Percentiles rank a stretch among this genome's conserved stretches.
Evolutionary conservation across 331 rosid genomes (phyloP).

Genomic region (Prunus yedoensis): DNA sequence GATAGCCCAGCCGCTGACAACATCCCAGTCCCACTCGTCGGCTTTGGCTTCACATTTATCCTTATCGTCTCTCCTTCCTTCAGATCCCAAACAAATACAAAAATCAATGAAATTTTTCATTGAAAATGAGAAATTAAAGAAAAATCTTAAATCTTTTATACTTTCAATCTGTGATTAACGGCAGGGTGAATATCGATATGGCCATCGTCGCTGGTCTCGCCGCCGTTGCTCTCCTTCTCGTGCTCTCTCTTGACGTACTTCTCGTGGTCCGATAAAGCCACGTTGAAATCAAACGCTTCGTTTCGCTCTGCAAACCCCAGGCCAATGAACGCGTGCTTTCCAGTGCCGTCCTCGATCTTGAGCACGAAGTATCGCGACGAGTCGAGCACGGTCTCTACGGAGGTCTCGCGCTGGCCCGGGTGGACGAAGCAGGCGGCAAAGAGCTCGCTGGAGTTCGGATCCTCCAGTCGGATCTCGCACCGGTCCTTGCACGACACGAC

Average conservation of each 20-base stretch:
- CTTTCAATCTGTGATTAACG: conserved; percentile 93
- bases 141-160: not conserved
- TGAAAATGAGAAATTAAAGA: not conserved
- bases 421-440: conserved; percentile 90
- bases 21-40: conserved; percentile 88
- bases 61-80: conserved; percentile 98
- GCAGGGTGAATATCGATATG: conserved; percentile 93
- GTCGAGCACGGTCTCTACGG: conserved; percentile 92
- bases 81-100: conserved; percentile 21
- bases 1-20: conserved; percentile 86
- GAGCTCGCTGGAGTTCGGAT: conserved; percentile 82
- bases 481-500: conserved; percentile 87
- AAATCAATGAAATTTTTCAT: conserved; percentile 1
- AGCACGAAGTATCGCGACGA: conserved; percentile 96
- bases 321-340: conserved; percentile 94
- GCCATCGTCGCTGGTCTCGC: conserved; percentile 49
- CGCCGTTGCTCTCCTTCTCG: conserved; percentile 49
- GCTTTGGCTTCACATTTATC: conserved; percentile 88
- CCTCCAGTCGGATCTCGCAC: conserved; percentile 99
- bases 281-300: conserved; percentile 98
- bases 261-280: conserved; percentile 94
- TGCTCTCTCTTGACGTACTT: conserved; percentile 77
- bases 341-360: conserved; percentile 93
- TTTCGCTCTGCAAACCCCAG: conserved; percentile 87
- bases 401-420: conserved; percentile 82